A percentile compares a stretch with the other conserved stretches of the same genome.
phyloP scores from a whole-genome alignment of 2,329 filamentous ascomycete species.

The Fusarium miscanthi region DNA sequence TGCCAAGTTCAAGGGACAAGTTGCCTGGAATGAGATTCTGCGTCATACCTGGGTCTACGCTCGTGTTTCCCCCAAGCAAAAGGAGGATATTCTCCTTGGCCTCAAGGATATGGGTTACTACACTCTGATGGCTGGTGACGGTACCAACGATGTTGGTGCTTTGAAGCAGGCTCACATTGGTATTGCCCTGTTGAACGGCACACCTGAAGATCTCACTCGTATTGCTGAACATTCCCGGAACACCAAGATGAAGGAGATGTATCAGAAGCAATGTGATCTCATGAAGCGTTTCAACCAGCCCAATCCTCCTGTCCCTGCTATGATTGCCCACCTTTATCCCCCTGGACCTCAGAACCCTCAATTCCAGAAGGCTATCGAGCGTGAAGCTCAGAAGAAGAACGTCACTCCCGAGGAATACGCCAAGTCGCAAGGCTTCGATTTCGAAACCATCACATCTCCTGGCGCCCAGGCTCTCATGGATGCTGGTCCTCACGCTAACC shows the following conservation, averaged over 20 bases:
- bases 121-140: conserved; percentile 98
- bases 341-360: conserved; percentile 93
- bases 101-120: conserved; percentile 98
- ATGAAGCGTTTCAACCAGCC: conserved; percentile 98
- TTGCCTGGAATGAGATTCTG: conserved; percentile 80
- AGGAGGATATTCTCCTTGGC: conserved; percentile 97
- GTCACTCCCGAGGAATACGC: conserved; percentile 69
- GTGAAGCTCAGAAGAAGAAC: conserved; percentile 84
- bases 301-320: conserved; percentile 86
- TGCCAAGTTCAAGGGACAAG: conserved; percentile 84
- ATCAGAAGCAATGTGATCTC: conserved; percentile 92
- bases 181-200: conserved; percentile 94
- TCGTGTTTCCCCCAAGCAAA: conserved; percentile 97
- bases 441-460: conserved; percentile 75
- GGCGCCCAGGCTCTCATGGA: conserved; percentile 70
- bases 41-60: conserved; percentile 97
- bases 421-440: conserved; percentile 61
- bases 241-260: conserved; percentile 98
- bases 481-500: conserved; percentile 40
- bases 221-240: conserved; percentile 95
- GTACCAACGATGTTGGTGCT: conserved; percentile 97
- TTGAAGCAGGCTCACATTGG: conserved; percentile 98
- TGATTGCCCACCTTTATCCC: conserved; percentile 95
- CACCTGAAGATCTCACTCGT: conserved; percentile 86
- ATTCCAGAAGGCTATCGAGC: conserved; percentile 89